phyloP scores from a whole-genome alignment of 179 eudicot species.

The Carnegiea gigantea region DNA sequence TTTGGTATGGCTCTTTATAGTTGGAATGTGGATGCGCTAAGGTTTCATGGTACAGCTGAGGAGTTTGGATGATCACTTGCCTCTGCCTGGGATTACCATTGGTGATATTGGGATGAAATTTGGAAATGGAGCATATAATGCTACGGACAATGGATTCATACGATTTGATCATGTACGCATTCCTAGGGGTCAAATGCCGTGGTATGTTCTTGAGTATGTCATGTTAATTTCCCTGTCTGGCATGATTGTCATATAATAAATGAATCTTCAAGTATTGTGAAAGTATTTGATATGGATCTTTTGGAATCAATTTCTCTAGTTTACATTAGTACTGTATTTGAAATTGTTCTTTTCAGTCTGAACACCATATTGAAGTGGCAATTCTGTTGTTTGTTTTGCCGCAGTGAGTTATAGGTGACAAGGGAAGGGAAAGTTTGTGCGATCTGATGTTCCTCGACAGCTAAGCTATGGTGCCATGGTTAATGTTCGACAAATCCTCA shows the following conservation, averaged over 20 bases:
- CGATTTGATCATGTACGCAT: conserved; percentile 88
- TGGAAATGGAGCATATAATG: conserved; percentile 96
- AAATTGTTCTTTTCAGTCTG: no score
- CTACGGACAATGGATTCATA: conserved; percentile 95
- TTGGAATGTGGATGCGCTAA: conserved; percentile 6
- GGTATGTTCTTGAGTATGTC: conserved; percentile 38
- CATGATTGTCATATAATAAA: no score
- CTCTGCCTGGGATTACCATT: conserved; percentile 86
- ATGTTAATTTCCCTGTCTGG: not conserved
- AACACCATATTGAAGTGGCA: not conserved
- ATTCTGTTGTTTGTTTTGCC: conserved; percentile 19
- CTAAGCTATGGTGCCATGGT: conserved; percentile 95
- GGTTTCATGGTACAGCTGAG: conserved; percentile 96
- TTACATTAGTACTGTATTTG: no score
- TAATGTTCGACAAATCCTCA: conserved; percentile 58
- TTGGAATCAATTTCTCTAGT: not conserved
- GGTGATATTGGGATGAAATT: conserved; percentile 99
- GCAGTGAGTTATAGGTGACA: conserved; percentile 66
- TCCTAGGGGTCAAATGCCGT: conserved; percentile 96
- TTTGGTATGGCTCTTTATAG: not conserved
- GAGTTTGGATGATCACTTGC: conserved; percentile 93
- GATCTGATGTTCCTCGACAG: conserved; percentile 86
- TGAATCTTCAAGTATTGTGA: no score
- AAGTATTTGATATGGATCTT: no score
- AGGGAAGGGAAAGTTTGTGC: conserved; percentile 80